These are phyloP conservation scores for Cyamopsis tetragonoloba DNA, from an alignment of 306 rosid genomes.

Conservation along the genomic window DNA sequence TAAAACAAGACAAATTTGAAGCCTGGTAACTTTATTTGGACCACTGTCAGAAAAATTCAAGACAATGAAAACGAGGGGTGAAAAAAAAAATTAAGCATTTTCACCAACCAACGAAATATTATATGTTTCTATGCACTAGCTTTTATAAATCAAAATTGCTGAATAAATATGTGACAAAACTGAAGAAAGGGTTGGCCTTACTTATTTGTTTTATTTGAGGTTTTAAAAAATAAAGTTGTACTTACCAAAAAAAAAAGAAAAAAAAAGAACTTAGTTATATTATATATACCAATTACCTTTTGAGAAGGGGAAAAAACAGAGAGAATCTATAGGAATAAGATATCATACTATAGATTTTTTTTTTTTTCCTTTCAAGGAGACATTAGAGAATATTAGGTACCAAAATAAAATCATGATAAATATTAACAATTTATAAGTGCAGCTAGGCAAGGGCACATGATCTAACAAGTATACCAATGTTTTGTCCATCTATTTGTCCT, in stretches of 20 bases:
- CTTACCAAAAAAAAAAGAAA: background rate
- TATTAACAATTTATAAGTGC: conserved; percentile 20
- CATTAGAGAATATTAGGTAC: conserved; percentile 29
- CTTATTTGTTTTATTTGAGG: conserved; percentile 21
- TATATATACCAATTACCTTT: conserved; percentile 5
- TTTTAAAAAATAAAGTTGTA: conserved; percentile 1
- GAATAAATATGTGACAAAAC: conserved; percentile 29
- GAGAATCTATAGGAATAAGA: conserved; percentile 29
- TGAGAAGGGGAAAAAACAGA: conserved; percentile 9
- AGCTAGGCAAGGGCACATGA: conserved; percentile 51
- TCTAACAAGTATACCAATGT: conserved; percentile 34
- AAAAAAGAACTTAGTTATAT: no score
- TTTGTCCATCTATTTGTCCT: conserved; percentile 29
- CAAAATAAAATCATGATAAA: conserved; percentile 27
- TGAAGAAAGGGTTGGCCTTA: conserved; percentile 23
- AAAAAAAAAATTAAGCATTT: conserved; percentile 25
- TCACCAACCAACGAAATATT: conserved; percentile 20
- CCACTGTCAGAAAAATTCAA: conserved; percentile 42
- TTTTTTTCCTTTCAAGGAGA: conserved; percentile 17
- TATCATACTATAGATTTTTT: background rate
- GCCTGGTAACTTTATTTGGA: conserved; percentile 32
- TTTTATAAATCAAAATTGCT: conserved; percentile 14
- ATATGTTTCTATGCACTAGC: conserved; percentile 15
- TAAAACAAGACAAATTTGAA: conserved; percentile 33
- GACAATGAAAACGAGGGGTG: conserved; percentile 30